Percentiles rank a stretch among this genome's conserved stretches.
Conservation (phyloP, 2,329 filamentous ascomycete genomes). For the Botryosphaeria dothidea region DNA sequence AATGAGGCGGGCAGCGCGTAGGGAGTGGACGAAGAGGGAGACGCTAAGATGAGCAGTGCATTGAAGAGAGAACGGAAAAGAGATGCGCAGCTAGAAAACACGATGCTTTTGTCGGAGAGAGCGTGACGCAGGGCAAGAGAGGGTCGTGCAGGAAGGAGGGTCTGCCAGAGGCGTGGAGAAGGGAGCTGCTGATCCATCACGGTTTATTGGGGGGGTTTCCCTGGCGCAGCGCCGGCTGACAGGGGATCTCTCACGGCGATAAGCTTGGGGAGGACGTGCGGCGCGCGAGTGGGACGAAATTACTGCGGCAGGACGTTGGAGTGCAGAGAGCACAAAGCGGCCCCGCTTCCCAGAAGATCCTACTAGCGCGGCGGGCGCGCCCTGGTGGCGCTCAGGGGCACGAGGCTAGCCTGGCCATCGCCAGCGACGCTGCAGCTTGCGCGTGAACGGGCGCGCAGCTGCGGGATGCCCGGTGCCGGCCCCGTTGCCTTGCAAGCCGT, state of each 20-base stretch:
- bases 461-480: neutral
- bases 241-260: constrained; percentile 1
- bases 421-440: neutral
- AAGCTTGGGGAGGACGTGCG: constrained; percentile 6
- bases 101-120: neutral
- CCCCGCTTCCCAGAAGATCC: neutral
- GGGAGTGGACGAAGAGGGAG: neutral
- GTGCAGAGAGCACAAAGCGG: neutral
- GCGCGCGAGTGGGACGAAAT: constrained; percentile 17
- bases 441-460: neutral
- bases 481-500: neutral
- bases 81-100: neutral
- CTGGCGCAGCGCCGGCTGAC: constrained; percentile 6
- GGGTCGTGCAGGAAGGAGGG: neutral
- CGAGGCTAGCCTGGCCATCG: neutral
- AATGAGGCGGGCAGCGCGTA: neutral
- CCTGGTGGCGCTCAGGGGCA: constrained; percentile 11
- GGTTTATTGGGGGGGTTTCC: constrained; percentile 15
- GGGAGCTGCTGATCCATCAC: constrained; percentile 14
- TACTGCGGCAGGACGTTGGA: constrained; percentile 12
- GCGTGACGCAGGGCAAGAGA: neutral
- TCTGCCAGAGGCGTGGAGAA: constrained; percentile 4
- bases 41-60: constrained; percentile 1
- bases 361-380: neutral
- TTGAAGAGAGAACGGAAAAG: neutral